Percentiles rank a stretch among this genome's conserved stretches.
Evolutionary conservation across 441 rosid species (phyloP).

Genomic region (Kokia cookei): DNA sequence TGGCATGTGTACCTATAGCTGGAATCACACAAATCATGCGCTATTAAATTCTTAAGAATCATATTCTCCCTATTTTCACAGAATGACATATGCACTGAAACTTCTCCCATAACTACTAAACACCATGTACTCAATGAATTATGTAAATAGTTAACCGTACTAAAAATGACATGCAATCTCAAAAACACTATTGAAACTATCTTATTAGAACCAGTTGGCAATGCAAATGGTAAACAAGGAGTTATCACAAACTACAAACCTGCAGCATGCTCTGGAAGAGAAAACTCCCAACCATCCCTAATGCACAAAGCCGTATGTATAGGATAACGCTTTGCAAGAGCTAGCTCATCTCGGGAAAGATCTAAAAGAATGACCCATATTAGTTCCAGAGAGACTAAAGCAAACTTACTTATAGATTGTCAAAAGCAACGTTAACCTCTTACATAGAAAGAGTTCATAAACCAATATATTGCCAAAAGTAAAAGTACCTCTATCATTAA

Average conservation of each 20-base stretch:
- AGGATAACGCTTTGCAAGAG: slow-evolving; percentile 89
- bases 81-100: not conserved
- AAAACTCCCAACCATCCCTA: slow-evolving; percentile 97
- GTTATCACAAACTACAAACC: slow-evolving; percentile 36
- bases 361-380: slow-evolving; percentile 40
- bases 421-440: not conserved
- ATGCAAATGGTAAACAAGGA: not conserved
- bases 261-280: slow-evolving; percentile 83
- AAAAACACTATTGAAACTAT: not conserved
- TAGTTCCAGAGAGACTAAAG: slow-evolving; percentile 5
- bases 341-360: slow-evolving; percentile 83
- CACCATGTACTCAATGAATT: not conserved
- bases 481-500: slow-evolving; percentile 88
- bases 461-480: not conserved
- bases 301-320: slow-evolving; percentile 82
- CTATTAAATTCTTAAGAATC: not conserved
- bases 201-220: not conserved
- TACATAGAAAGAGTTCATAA: not conserved
- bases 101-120: not conserved
- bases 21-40: not conserved
- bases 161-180: not conserved
- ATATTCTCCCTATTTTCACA: not conserved
- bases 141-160: not conserved
- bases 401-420: slow-evolving; percentile 5
- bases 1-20: not conserved